A percentile compares a stretch with the other conserved stretches of the same genome.
Conservation (phyloP, 2,329 filamentous ascomycete genomes). For the Epichloe sp. region DNA sequence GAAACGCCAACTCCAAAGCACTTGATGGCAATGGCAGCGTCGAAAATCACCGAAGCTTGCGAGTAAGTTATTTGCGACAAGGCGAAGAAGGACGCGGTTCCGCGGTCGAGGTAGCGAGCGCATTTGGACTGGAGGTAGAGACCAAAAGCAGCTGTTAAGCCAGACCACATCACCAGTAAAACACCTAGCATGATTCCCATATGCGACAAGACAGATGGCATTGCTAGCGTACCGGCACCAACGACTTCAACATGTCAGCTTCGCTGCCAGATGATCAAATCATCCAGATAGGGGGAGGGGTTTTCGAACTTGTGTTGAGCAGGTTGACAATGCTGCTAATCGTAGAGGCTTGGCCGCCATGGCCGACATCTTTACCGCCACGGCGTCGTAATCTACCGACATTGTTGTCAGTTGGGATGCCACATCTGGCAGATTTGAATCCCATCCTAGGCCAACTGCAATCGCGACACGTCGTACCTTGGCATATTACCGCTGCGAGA, state of each 20-base stretch:
- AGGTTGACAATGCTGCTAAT: constrained; percentile 88
- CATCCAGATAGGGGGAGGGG: constrained; percentile 2
- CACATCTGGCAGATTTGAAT: not conserved
- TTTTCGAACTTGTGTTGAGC: constrained; percentile 73
- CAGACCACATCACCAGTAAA: constrained; percentile 83
- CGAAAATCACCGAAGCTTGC: constrained; percentile 88
- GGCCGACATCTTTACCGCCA: constrained; percentile 57
- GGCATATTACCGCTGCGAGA: constrained; percentile 32
- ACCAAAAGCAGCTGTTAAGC: constrained; percentile 76
- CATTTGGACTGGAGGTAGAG: constrained; percentile 91
- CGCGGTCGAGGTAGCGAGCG: constrained; percentile 82
- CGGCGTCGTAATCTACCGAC: constrained; percentile 39
- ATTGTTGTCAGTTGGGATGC: constrained; percentile 2
- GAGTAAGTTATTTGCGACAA: constrained; percentile 94
- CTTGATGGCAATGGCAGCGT: constrained; percentile 90
- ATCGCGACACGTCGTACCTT: constrained; percentile 23
- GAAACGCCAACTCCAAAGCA: constrained; percentile 96
- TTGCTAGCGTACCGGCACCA: constrained; percentile 82
- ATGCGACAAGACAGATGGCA: constrained; percentile 91
- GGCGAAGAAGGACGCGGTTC: constrained; percentile 86
- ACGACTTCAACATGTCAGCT: constrained; percentile 48
- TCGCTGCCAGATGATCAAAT: not conserved
- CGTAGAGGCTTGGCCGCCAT: constrained; percentile 67
- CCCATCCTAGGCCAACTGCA: not conserved
- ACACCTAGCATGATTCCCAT: constrained; percentile 84